Evolutionary conservation across 345 rosid species (phyloP), one percentile per base, ranked within the genome.

Genomic region (Hibiscus tridactylites): DNA sequence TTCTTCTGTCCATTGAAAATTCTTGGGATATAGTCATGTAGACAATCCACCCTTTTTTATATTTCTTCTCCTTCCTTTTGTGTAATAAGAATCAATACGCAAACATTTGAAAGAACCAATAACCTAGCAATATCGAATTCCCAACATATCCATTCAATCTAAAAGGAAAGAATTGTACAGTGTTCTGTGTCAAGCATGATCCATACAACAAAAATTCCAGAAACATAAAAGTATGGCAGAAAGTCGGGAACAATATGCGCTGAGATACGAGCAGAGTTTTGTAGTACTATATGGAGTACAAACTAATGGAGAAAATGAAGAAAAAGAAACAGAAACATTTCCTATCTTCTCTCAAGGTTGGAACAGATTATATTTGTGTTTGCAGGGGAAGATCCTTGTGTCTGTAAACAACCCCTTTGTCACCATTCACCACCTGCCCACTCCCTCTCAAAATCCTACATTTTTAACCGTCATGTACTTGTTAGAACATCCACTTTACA

Each of bases 381-480:
- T 54, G 24, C 46, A 75, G 24, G 9, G 72, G 50, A 50, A 78
- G 62, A 63, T 75, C 57, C 65, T 72, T 79, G 76, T 79, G 82
- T 21, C 71, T 68, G 74, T 86, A 86, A 47, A 68, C 33, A 9
- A 88, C 77, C 28, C 81, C 81, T 33, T 76, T 76, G 68, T 88
- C 92, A 10, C 86, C 87, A 70, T 83, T 76, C 39, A 88, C 90
- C 11, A 86, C 87, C 59, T 86, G 92, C 39, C 92, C 92, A 12
- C 65, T 77, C 9, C 92, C 92, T 75, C 83, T 76, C 44, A 88
- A 74, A 68, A 83, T 81, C 92, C 92, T 86, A 74, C 50, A 37
- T 63, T 50, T 62, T 35, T n/a, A 59, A 11, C 37, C 28, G 7
- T 3, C 35, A 59, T 3, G n/a, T 26, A 6, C 1, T 28, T 57